Base-by-base conservation (phyloP, 2,329 filamentous ascomycete species). In the Grosmannia clavigera region DNA sequence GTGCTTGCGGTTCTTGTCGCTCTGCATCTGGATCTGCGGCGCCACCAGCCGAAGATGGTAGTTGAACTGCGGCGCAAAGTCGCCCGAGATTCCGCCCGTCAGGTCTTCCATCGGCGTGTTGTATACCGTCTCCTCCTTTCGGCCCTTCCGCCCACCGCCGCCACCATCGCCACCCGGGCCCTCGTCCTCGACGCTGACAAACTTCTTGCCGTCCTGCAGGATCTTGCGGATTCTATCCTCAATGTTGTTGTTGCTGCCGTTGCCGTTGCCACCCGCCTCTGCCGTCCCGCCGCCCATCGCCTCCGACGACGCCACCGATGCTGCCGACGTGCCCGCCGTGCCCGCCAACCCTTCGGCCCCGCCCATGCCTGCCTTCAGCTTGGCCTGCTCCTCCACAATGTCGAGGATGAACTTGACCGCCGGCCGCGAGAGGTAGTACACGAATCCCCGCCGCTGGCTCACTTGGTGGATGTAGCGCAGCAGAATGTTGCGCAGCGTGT, bases 341-440 rank as follows among this genome's bases (percentile, higher is more conserved):
- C 43, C 43, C 6, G 16, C 43, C 16, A 19, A 2, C 27, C 27
- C 27, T 4, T 5, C 25, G 14, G 14, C 50, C n/a, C 25, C 25
- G 11, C 6, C 25, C 50, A 27, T 31, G 10, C 22, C 25, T 1
- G 22, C 68, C 68, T 88, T 88, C 25, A 84, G 82, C 70, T 88
- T 94, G 65, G 83, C 83, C 71, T 96, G 92, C 70, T 99, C 94
- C 60, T 97, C 92, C 3, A 99, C 89, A 66, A 99, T 95, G 71
- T 99, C 94, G 11, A 97, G 78, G 61, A 99, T 97, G 70, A 99
- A 99, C 69, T 97, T 99, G 69, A 99, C 89, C 3, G 94, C 95
- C 64, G 91, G 85, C 55, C 92, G 84, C 12, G 95, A 97, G 75
- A 97, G 87, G 73, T 99, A 99, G 75, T 99, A 99, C 35, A 99